phyloP scores from a whole-genome alignment of 495 filamentous ascomycete species.

The Trichoderma parareesei region DNA sequence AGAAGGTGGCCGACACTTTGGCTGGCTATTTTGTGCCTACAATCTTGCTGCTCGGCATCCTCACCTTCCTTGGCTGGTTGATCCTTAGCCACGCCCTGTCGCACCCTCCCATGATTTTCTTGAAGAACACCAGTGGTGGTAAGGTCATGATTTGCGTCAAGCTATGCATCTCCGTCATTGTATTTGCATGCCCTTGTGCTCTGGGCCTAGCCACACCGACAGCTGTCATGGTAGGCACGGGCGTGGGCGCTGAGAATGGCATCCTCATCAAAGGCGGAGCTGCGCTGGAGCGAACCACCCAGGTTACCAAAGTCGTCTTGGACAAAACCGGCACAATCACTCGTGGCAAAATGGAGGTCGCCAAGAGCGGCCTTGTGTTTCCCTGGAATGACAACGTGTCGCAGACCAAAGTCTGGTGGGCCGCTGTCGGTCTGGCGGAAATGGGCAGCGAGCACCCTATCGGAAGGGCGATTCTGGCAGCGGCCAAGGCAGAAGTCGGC shows the following conservation, averaged over 20 bases:
- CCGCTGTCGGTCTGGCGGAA: slow-evolving; percentile 84
- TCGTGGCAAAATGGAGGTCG: slow-evolving; percentile 87
- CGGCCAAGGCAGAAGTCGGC: slow-evolving; percentile 65
- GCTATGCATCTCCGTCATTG: slow-evolving; percentile 96
- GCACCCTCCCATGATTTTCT: slow-evolving; percentile 81
- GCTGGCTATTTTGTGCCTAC: slow-evolving; percentile 92
- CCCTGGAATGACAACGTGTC: slow-evolving; percentile 62
- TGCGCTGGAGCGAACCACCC: slow-evolving; percentile 85
- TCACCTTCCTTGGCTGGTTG: slow-evolving; percentile 93
- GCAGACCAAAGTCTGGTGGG: slow-evolving; percentile 81
- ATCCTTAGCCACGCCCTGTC: slow-evolving; percentile 75
- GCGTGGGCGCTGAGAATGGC: slow-evolving; percentile 91
- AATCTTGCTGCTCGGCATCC: slow-evolving; percentile 72
- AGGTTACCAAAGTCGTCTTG: slow-evolving; percentile 89
- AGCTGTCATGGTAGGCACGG: slow-evolving; percentile 97
- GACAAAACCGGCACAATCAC: slow-evolving; percentile 98
- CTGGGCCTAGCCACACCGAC: slow-evolving; percentile 91
- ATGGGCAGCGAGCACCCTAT: slow-evolving; percentile 93
- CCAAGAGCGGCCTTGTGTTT: slow-evolving; percentile 54
- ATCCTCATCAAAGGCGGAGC: slow-evolving; percentile 96
- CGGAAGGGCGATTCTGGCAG: slow-evolving; percentile 69
- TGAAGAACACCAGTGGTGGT: slow-evolving; percentile 71
- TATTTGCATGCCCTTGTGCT: slow-evolving; percentile 95
- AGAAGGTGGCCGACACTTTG: slow-evolving; percentile 82
- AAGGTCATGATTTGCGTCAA: slow-evolving; percentile 94